phyloP scores from a whole-genome alignment of 495 filamentous ascomycete species.

The Penicillium soppii region DNA sequence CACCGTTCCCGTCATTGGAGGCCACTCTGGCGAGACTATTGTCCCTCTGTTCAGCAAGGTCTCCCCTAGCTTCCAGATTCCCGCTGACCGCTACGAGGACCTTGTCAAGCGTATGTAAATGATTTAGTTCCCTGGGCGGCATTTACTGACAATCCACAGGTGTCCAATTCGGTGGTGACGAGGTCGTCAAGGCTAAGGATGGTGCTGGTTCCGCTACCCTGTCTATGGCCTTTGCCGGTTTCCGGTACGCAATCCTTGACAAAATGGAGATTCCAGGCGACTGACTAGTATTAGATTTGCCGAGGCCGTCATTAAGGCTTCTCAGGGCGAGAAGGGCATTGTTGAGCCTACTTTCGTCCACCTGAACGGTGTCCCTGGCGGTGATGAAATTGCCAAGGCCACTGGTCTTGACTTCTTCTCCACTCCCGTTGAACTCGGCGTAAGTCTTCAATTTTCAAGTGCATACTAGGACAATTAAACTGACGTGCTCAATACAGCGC shows the following conservation, averaged over 20 bases:
- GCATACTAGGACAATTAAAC: slow-evolving; percentile 1
- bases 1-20: slow-evolving; percentile 88
- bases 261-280: slow-evolving; percentile 13
- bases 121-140: neutral
- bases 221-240: slow-evolving; percentile 97
- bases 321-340: slow-evolving; percentile 83
- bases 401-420: slow-evolving; percentile 94
- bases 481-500: slow-evolving; percentile 51
- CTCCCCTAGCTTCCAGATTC: slow-evolving; percentile 74
- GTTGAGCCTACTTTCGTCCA: slow-evolving; percentile 95
- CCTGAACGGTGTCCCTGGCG: slow-evolving; percentile 84
- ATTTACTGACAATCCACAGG: slow-evolving; percentile 40
- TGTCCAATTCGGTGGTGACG: slow-evolving; percentile 97
- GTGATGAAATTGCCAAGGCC: slow-evolving; percentile 76
- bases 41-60: slow-evolving; percentile 95
- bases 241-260: slow-evolving; percentile 55
- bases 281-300: slow-evolving; percentile 65
- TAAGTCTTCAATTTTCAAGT: slow-evolving; percentile 47
- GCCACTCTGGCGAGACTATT: slow-evolving; percentile 97
- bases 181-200: slow-evolving; percentile 98
- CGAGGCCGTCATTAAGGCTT: slow-evolving; percentile 87
- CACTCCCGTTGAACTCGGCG: slow-evolving; percentile 89
- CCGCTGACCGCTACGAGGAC: slow-evolving; percentile 79
- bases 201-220: slow-evolving; percentile 93
- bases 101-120: slow-evolving; percentile 73